Evolutionary conservation across 2,329 filamentous ascomycete species (phyloP).

Genomic region (Aspergillus spinulosporus): DNA sequence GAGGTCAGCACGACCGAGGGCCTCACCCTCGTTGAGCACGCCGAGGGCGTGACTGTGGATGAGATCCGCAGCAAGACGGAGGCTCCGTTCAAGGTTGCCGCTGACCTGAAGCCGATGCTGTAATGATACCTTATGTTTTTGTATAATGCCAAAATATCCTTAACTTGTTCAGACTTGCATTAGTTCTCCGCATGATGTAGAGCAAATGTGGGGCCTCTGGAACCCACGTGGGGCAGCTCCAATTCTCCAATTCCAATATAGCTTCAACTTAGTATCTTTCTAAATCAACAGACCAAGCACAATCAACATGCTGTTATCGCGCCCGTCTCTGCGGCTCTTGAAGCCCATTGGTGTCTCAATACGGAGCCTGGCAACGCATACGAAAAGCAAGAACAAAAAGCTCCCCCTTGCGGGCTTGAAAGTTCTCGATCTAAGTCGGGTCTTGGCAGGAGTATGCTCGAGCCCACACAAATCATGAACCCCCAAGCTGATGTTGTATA

Average conservation of each 20-base stretch:
- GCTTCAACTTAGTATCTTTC: background rate
- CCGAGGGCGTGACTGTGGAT: slow-evolving; percentile 68
- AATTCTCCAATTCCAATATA: background rate
- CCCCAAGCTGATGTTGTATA: slow-evolving; percentile 42
- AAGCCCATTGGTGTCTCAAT: background rate
- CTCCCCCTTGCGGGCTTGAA: slow-evolving; percentile 16
- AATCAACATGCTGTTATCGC: background rate
- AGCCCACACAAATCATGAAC: background rate
- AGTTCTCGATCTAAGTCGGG: slow-evolving; percentile 17
- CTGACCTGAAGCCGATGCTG: slow-evolving; percentile 57
- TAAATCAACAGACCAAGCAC: background rate
- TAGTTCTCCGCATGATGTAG: background rate
- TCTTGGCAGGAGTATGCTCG: slow-evolving; percentile 10
- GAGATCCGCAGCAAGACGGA: slow-evolving; percentile 70
- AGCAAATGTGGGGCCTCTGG: slow-evolving; percentile 30
- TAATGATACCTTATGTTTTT: slow-evolving; percentile 19
- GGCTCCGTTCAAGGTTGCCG: slow-evolving; percentile 65
- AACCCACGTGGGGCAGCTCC: slow-evolving; percentile 7
- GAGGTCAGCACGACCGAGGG: slow-evolving; percentile 67
- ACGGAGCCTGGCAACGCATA: background rate
- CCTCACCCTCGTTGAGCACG: slow-evolving; percentile 63
- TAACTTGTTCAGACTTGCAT: background rate
- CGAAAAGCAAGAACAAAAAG: slow-evolving; percentile 8
- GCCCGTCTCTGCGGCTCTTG: background rate
- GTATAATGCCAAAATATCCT: slow-evolving; percentile 30